Evolutionary conservation across 345 rosid species (phyloP).

Genomic region (Physaria fendleri): DNA sequence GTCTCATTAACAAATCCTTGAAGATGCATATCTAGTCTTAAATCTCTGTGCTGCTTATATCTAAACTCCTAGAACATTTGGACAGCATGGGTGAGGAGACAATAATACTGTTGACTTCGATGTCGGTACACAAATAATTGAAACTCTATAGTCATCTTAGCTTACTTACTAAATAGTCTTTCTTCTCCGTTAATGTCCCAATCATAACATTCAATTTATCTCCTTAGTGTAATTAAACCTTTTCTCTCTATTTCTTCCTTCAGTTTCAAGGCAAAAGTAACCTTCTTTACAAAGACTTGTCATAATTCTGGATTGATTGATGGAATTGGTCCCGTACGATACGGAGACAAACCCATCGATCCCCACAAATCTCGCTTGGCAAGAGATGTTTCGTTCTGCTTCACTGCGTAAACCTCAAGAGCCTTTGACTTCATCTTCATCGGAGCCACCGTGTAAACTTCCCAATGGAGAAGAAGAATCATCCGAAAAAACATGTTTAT

Average conservation of each 20-base stretch:
- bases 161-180: not conserved
- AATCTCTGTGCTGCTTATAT: no score
- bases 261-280: constrained; percentile 8
- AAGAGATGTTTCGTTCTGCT: constrained; percentile 94
- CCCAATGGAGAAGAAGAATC: constrained; percentile 3
- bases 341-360: constrained; percentile 39
- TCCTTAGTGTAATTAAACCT: not conserved
- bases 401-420: constrained; percentile 62
- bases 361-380: constrained; percentile 60
- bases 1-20: no score
- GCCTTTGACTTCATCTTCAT: constrained; percentile 11
- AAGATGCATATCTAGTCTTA: no score
- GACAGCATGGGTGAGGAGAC: no score
- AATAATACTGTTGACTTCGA: no score
- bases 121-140: no score
- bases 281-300: not conserved
- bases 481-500: constrained; percentile 24
- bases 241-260: not conserved
- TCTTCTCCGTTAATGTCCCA: constrained; percentile 22
- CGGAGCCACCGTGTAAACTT: constrained; percentile 9
- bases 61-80: no score
- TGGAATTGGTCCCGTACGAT: constrained; percentile 86
- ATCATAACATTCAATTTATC: constrained; percentile 27
- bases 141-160: no score
- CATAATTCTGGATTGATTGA: constrained; percentile 25